phyloP scores from a whole-genome alignment of 306 rosid genomes.

The Luffa acutangula region DNA sequence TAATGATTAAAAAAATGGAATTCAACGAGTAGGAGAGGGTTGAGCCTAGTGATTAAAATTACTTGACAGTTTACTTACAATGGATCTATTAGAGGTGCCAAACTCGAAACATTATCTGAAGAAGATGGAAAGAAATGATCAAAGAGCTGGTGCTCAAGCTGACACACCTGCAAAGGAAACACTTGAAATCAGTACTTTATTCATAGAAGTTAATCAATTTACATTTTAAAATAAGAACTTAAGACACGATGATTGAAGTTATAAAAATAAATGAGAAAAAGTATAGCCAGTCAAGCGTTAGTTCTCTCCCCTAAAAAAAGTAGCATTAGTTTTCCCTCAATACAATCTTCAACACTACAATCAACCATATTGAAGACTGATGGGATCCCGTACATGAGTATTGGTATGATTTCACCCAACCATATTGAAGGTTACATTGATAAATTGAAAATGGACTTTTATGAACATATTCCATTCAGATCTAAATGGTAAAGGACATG shows the following conservation, averaged over 20 bases:
- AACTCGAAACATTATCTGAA: slow-evolving; percentile 74
- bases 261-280: background rate
- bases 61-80: slow-evolving; percentile 48
- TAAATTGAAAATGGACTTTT: background rate
- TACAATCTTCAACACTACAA: background rate
- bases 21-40: too few relatives aligned
- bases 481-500: too few relatives aligned
- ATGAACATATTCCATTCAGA: background rate
- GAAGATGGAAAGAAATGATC: slow-evolving; percentile 94
- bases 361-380: background rate
- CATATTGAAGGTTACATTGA: background rate
- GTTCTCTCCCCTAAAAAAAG: background rate
- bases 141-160: slow-evolving; percentile 93
- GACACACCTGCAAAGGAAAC: slow-evolving; percentile 74
- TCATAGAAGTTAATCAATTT: background rate
- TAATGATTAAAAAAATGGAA: too few relatives aligned
- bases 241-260: background rate
- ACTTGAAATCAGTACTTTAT: background rate
- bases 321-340: background rate
- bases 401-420: too few relatives aligned
- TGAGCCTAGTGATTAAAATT: background rate
- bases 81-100: slow-evolving; percentile 92
- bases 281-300: background rate
- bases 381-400: too few relatives aligned
- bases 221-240: background rate